phyloP scores from a whole-genome alignment of 805 yeast genomes.

The Candida boidinii region DNA sequence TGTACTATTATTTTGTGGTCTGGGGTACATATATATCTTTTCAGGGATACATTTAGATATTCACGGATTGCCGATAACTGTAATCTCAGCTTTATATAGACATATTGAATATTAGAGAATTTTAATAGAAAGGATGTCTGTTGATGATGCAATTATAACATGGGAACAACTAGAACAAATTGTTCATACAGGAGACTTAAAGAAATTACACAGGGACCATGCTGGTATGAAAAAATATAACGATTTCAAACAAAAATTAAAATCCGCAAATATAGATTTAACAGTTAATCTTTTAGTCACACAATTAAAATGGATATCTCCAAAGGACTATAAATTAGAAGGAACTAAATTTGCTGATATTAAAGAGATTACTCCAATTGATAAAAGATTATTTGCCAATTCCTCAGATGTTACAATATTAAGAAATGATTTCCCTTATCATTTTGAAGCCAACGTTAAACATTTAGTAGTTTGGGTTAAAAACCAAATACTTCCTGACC shows the following conservation, averaged over 20 bases:
- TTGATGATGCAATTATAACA: conserved; percentile 27
- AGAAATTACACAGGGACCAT: conserved; percentile 39
- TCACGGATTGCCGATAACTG: too few relatives aligned
- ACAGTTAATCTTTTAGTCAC: conserved; percentile 38
- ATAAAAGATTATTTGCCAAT: conserved; percentile 32
- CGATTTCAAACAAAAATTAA: conserved; percentile 34
- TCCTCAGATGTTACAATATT: conserved; percentile 36
- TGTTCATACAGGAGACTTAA: conserved; percentile 33
- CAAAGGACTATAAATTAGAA: conserved; percentile 13
- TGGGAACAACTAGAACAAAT: conserved; percentile 37
- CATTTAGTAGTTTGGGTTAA: conserved; percentile 69
- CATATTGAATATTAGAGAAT: too few relatives aligned
- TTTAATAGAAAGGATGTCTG: conserved; percentile 10
- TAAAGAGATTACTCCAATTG: conserved; percentile 18
- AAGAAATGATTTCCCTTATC: conserved; percentile 60
- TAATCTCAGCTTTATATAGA: too few relatives aligned
- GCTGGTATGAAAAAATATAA: conserved; percentile 35
- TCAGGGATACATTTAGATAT: too few relatives aligned
- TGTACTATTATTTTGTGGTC: too few relatives aligned
- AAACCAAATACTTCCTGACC: conserved; percentile 43
- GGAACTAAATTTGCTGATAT: conserved; percentile 4
- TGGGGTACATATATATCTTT: too few relatives aligned
- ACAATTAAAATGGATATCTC: conserved; percentile 43
- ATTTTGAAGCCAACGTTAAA: conserved; percentile 37
- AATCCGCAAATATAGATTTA: conserved; percentile 27